These are phyloP conservation scores for Trichocladium antarcticum DNA, from an alignment of 495 filamentous ascomycete species.

Conservation along the genomic window DNA sequence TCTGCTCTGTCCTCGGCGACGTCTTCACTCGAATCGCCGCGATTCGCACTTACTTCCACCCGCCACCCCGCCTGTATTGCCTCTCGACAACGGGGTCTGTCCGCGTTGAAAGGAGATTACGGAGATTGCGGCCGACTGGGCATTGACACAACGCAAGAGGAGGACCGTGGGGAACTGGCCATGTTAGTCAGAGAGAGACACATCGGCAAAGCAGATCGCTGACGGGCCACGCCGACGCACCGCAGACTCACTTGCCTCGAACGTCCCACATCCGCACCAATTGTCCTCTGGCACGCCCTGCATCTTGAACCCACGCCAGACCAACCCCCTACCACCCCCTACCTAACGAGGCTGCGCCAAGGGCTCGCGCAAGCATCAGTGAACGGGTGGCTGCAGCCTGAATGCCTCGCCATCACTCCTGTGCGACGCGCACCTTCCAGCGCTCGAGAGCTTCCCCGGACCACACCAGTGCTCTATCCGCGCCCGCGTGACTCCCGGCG, in stretches of 20 bases:
- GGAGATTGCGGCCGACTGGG: slow-evolving; percentile 7
- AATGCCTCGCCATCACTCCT: slow-evolving; percentile 22
- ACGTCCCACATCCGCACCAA: slow-evolving; percentile 14
- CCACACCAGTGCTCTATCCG: slow-evolving; percentile 34
- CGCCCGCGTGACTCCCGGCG: slow-evolving; percentile 32
- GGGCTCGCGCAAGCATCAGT: slow-evolving; percentile 21
- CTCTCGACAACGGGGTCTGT: background rate
- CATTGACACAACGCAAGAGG: background rate
- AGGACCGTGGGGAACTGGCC: background rate
- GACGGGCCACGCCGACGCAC: background rate
- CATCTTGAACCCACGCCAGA: background rate
- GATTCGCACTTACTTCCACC: background rate
- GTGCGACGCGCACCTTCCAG: slow-evolving; percentile 17
- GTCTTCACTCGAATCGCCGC: background rate
- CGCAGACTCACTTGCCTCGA: slow-evolving; percentile 5
- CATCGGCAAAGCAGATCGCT: background rate
- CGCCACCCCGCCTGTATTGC: background rate
- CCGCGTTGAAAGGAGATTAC: background rate
- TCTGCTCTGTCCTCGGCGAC: background rate
- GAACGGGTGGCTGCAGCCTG: slow-evolving; percentile 28
- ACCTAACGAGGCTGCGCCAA: slow-evolving; percentile 20
- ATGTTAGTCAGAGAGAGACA: background rate
- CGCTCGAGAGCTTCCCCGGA: slow-evolving; percentile 12
- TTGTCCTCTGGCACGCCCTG: slow-evolving; percentile 1
- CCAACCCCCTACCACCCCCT: background rate